These are phyloP conservation scores for Paulinella micropora DNA, from an alignment of 78 protist genomes.

Conservation along the genomic window DNA sequence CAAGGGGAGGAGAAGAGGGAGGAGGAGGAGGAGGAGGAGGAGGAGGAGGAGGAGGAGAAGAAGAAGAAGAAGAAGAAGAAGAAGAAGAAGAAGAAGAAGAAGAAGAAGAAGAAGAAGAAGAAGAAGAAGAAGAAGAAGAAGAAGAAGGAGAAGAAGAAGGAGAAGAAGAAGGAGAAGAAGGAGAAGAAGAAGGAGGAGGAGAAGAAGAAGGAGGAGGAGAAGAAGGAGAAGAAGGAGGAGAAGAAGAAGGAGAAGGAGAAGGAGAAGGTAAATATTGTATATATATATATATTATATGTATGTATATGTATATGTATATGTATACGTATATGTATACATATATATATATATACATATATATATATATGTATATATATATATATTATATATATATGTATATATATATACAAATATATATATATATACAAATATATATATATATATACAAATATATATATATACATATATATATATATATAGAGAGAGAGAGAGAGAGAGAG, in stretches of 20 bases:
- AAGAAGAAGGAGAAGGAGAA: neutral
- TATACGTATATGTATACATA: neutral
- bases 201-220: neutral
- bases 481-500: no score
- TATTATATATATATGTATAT: neutral
- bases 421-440: neutral
- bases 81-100: neutral
- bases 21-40: neutral
- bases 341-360: neutral
- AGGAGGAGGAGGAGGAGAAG: neutral
- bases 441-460: neutral
- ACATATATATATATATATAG: neutral
- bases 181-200: neutral
- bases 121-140: neutral
- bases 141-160: neutral
- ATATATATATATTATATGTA: neutral
- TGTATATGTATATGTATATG: neutral
- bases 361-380: neutral
- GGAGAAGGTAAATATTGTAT: neutral
- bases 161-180: neutral
- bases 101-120: neutral
- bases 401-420: neutral
- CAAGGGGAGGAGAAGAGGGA: neutral
- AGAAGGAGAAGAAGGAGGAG: neutral
- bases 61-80: neutral